Evolutionary conservation across 2,329 filamentous ascomycete species (phyloP).

Genomic region (Hymenotorrendiella dingleyae): DNA sequence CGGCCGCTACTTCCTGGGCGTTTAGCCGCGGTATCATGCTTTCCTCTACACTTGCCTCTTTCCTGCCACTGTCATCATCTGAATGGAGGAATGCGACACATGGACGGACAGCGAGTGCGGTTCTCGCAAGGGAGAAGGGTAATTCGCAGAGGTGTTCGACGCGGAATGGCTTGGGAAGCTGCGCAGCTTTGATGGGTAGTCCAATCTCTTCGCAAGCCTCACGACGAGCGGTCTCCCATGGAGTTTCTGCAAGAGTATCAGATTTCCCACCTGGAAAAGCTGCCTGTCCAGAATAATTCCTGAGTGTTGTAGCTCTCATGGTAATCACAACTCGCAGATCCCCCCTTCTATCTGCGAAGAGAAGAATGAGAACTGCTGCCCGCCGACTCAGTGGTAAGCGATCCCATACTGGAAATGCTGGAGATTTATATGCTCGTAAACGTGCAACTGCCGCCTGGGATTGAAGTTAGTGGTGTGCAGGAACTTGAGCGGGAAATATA

Average conservation of each 20-base stretch:
- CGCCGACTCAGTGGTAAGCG: slow-evolving; percentile 57
- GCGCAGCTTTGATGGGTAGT: slow-evolving; percentile 63
- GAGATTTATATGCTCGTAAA: slow-evolving; percentile 54
- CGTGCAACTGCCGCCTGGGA: slow-evolving; percentile 41
- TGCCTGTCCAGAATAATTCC: slow-evolving; percentile 72
- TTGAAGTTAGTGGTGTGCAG: slow-evolving; percentile 7
- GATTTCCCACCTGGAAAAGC: slow-evolving; percentile 78
- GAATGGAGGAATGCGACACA: slow-evolving; percentile 74
- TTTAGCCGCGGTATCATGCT: slow-evolving; percentile 75
- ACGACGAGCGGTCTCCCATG: slow-evolving; percentile 75
- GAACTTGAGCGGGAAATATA: not conserved
- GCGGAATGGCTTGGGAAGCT: slow-evolving; percentile 69
- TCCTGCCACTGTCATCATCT: slow-evolving; percentile 35
- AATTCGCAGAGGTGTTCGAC: slow-evolving; percentile 86
- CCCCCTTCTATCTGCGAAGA: slow-evolving; percentile 79
- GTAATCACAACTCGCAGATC: slow-evolving; percentile 69
- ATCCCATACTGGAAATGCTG: slow-evolving; percentile 57
- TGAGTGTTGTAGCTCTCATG: slow-evolving; percentile 57
- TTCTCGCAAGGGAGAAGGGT: slow-evolving; percentile 68
- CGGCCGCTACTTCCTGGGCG: slow-evolving; percentile 84
- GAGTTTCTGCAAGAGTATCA: slow-evolving; percentile 51
- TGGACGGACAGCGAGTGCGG: slow-evolving; percentile 67
- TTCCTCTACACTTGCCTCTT: slow-evolving; percentile 52
- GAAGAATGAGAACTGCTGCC: slow-evolving; percentile 79
- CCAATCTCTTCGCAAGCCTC: slow-evolving; percentile 94